Conservation (phyloP, 371 early-diverging fungal species). For the Mortierella sp. region DNA sequence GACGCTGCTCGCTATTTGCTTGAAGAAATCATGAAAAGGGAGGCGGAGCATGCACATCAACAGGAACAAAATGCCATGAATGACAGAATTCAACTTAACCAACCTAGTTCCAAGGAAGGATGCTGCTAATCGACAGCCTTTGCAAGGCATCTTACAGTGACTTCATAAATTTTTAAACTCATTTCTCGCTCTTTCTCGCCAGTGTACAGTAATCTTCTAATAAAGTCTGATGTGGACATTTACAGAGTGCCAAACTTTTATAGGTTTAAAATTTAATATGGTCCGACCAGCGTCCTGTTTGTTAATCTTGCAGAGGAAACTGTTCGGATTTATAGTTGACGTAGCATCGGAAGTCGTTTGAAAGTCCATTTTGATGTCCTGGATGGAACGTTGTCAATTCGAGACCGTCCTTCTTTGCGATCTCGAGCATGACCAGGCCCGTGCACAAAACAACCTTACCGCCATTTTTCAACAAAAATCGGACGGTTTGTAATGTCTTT, state of each 20-base stretch:
- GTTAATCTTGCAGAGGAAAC: constrained; percentile 34
- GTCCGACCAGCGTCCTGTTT: constrained; percentile 5
- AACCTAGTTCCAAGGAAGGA: constrained; percentile 39
- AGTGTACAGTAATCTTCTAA: constrained; percentile 15
- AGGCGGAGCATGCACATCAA: constrained; percentile 45
- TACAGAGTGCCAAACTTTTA: not conserved
- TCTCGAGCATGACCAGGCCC: constrained; percentile 59
- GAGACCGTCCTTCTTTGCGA: constrained; percentile 19
- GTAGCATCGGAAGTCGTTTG: constrained; percentile 79
- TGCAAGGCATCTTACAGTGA: not conserved
- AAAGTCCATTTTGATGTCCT: constrained; percentile 69
- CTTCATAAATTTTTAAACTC: not conserved
- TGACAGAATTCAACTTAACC: constrained; percentile 35
- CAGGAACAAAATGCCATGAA: constrained; percentile 30
- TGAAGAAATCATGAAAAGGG: constrained; percentile 52
- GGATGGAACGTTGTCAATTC: constrained; percentile 65
- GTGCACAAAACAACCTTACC: constrained; percentile 74
- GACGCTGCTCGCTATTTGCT: constrained; percentile 71
- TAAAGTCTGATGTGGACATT: not conserved
- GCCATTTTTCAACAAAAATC: constrained; percentile 58
- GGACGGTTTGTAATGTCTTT: constrained; percentile 69
- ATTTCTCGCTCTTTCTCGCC: constrained; percentile 3
- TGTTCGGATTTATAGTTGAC: constrained; percentile 66
- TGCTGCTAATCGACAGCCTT: constrained; percentile 23
- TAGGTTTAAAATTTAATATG: not conserved